phyloP scores from a whole-genome alignment of 148 eudicot genomes.

The Camellia japonica region DNA sequence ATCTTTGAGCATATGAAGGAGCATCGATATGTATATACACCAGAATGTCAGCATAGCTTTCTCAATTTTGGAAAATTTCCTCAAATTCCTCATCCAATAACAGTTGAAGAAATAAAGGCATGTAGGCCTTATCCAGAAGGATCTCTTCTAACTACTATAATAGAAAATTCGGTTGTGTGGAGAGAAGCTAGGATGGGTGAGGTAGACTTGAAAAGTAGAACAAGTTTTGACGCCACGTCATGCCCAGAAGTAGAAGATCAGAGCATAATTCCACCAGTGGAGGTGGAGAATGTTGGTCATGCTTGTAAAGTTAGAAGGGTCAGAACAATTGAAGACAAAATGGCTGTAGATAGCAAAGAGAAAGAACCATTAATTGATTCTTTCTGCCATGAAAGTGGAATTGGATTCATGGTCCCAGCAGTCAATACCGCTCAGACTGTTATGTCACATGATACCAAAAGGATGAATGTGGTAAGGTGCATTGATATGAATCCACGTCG shows the following conservation, averaged over 20 bases:
- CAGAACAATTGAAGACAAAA: slow-evolving; percentile 16
- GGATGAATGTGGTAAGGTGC: slow-evolving; percentile 4
- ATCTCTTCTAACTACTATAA: slow-evolving; percentile 20
- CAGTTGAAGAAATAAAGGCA: slow-evolving; percentile 6
- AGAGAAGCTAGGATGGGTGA: slow-evolving; percentile 16
- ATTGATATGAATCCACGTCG: slow-evolving; percentile 11
- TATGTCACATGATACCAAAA: not conserved
- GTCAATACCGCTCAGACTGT: slow-evolving; percentile 6
- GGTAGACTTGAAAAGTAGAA: slow-evolving; percentile 4
- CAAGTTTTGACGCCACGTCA: slow-evolving; percentile 14
- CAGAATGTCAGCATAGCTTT: slow-evolving; percentile 16
- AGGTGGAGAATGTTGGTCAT: slow-evolving; percentile 20
- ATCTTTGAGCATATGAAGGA: slow-evolving; percentile 12
- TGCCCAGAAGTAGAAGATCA: slow-evolving; percentile 28
- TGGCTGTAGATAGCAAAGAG: slow-evolving; percentile 20
- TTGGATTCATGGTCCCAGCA: slow-evolving; percentile 13
- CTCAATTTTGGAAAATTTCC: slow-evolving; percentile 14
- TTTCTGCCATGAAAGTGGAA: slow-evolving; percentile 14
- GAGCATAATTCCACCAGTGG: slow-evolving; percentile 20
- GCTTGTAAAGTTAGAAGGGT: slow-evolving; percentile 14
- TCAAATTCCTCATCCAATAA: slow-evolving; percentile 7
- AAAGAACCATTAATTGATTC: slow-evolving; percentile 24
- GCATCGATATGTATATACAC: slow-evolving; percentile 14
- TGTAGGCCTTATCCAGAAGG: slow-evolving; percentile 22
- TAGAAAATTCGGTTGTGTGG: slow-evolving; percentile 24